Evolutionary conservation across 2,329 filamentous ascomycete genomes (phyloP).

Genomic region (Kalaharituber pfeilii): DNA sequence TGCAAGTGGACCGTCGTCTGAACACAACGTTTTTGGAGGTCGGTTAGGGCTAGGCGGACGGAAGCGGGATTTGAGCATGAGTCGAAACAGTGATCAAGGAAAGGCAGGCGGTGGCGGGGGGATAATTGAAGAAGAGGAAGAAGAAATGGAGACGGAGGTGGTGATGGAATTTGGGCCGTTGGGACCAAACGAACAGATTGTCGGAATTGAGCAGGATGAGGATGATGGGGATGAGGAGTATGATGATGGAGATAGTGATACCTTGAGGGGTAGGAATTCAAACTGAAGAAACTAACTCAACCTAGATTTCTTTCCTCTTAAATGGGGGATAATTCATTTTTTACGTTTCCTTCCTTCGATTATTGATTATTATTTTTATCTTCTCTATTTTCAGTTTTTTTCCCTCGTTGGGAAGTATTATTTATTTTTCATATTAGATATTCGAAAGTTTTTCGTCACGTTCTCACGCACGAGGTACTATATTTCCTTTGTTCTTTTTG

Average conservation of each 20-base stretch:
- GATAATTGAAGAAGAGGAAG: conserved; percentile 33
- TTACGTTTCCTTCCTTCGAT: too few relatives aligned
- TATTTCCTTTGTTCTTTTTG: too few relatives aligned
- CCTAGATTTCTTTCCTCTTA: too few relatives aligned
- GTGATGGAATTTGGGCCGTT: conserved; percentile 20
- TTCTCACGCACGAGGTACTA: too few relatives aligned
- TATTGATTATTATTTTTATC: too few relatives aligned
- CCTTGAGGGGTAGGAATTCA: conserved; percentile 12
- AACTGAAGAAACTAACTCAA: too few relatives aligned
- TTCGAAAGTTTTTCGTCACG: too few relatives aligned
- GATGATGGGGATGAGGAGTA: conserved; percentile 6
- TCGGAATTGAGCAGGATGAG: background rate
- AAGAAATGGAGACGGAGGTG: conserved; percentile 35
- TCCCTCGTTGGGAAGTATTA: too few relatives aligned
- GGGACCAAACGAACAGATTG: conserved; percentile 15
- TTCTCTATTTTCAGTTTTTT: too few relatives aligned
- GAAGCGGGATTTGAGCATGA: conserved; percentile 21
- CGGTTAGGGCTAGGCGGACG: conserved; percentile 25
- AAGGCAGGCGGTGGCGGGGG: conserved; percentile 20
- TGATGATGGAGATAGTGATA: conserved; percentile 15
- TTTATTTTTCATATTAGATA: too few relatives aligned
- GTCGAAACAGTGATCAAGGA: conserved; percentile 17
- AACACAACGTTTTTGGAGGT: conserved; percentile 49
- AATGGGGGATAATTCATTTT: too few relatives aligned
- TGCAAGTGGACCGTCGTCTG: conserved; percentile 38